These are phyloP conservation scores for Rhynchospora breviuscula DNA, from an alignment of 176 grass and related monocot genomes.

Conservation along the genomic window DNA sequence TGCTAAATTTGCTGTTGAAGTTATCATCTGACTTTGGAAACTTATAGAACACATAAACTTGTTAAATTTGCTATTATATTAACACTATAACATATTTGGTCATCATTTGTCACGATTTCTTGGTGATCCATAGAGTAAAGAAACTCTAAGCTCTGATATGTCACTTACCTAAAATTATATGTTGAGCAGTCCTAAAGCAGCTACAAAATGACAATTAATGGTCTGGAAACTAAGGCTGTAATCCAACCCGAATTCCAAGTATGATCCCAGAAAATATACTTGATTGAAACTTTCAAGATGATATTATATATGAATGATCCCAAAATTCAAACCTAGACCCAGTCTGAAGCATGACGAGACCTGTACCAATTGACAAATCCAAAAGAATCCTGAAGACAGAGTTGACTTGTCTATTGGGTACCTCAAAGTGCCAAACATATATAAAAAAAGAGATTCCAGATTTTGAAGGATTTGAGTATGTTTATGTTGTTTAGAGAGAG, in stretches of 20 bases:
- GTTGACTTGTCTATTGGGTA: slow-evolving; percentile 9
- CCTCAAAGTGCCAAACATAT: background rate
- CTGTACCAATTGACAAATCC: background rate
- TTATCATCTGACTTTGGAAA: background rate
- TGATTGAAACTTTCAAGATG: background rate
- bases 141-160: background rate
- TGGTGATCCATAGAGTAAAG: background rate
- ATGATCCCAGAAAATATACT: background rate
- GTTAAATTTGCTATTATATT: background rate
- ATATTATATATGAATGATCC: background rate
- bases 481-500: too few species aligned
- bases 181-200: background rate
- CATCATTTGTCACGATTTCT: background rate
- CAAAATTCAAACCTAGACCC: background rate
- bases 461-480: slow-evolving; percentile 1
- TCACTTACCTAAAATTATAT: background rate
- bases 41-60: background rate
- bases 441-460: background rate
- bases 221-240: too few species aligned
- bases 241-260: background rate
- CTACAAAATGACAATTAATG: background rate
- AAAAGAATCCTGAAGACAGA: background rate
- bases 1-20: background rate
- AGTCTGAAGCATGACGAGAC: background rate
- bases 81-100: background rate